Evolutionary conservation across 768 basidiomycete genomes (phyloP), one percentile per base, ranked within the genome.

Genomic region (Termitomyces sp.): DNA sequence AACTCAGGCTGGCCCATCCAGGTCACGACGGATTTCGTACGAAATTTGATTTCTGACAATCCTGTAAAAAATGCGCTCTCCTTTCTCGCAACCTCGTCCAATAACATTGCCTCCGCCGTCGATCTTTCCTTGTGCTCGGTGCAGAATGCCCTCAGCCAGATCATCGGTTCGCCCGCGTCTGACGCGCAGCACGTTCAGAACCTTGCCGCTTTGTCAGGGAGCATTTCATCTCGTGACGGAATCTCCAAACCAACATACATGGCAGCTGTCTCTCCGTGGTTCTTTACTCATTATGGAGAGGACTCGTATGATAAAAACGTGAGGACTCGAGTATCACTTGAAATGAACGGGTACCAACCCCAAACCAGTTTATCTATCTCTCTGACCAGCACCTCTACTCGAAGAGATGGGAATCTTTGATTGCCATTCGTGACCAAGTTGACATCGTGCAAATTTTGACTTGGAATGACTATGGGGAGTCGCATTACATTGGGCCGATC

Each of bases 401-500:
- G 6, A 79, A 76, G 62, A 82, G 90, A 58, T 92, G 90, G 89
- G 87, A 91, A 66, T 75, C 77, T 44, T 72, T 92, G 63, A 78
- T 91, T 53, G 66, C 68, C 33, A 75, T 81, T n/a, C 83, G 88
- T 36, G 78, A 82, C 60, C 69, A 81, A 62, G 74, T 89, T 35
- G 85, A 87, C 65, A 77, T 91, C 53, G 81, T 83, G 20, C 78
- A 91, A 71, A 69, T 88, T 59, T 61, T 86, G 49, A 83, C 85
- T 15, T 91, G 86, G 85, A 92, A 92, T 61, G 90, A 91, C 70
- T 91, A 77, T 58, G 88, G 89, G 62, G 88, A 90, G 69, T 88
- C 86, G 3, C 88, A 92, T 68, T 94, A 95, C 70, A 76, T 94
- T 51, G 90, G 88, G 15, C 91, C 92, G 3, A 84, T 91, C 66